Evolutionary conservation across 2,329 filamentous ascomycete genomes (phyloP), one percentile per base, ranked within the genome.

Genomic region (Hymenoscyphus infarciens): DNA sequence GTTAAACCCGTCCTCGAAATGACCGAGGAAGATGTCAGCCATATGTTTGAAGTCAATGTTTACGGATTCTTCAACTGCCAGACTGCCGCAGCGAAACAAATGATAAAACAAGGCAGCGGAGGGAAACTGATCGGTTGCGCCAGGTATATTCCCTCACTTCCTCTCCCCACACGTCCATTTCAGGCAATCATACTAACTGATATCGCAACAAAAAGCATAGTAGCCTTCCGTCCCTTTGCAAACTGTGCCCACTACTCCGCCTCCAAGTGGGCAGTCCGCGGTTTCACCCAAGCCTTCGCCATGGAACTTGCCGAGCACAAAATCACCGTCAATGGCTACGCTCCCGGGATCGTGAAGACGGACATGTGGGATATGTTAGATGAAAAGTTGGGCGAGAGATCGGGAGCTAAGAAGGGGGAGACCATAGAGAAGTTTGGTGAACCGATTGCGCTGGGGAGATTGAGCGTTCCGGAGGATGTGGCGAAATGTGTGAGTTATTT

Each of bases 311-410:
- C 87, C 0, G 74, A 76, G 57, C 81, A 90, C 70, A 79, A 84
- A 63, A 90, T 91, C 72, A 88, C 84, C 0, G 86, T 83, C 33
- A 90, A 90, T 67, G 82, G 83, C 0, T 90, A 89, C 67, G 86
- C 85, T 0, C 87, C 87, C 0, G 82, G 3, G 81, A 87, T 90
- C 56, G 85, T 90, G 0, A 85, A 82, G 0, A 89, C 86, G 0
- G 77, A 79, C 0, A 89, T 89, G 86, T 90, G 87, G 87, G 86
- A 89, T 55, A 70, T 84, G 1, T 88, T 90, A 60, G 87, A 89
- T 64, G 81, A 83, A 65, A 81, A 82, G 62, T 65, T 88, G 35
- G 83, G 80, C 0, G 78, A 82, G 71, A 78, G 79, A 62, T 77
- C 74, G 1, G 85, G 82, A 0, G 75, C 76, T 0, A 74, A 78